Evolutionary conservation across 352 stramenopile genomes (phyloP).

Genomic region (Phytopythium ostracodes): DNA sequence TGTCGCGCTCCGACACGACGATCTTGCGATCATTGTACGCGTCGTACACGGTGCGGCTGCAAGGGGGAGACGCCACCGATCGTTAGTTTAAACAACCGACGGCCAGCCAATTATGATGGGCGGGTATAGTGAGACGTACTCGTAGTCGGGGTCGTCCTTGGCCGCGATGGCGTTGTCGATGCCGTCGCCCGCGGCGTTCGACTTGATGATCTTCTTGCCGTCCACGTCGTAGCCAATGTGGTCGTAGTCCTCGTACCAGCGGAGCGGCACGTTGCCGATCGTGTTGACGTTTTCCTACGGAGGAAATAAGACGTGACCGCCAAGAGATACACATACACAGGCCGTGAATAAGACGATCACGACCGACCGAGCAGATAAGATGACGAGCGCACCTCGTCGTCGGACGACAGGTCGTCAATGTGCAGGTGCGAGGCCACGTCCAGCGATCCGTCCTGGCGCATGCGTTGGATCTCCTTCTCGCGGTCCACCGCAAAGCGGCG

Average conservation of each 20-base stretch:
- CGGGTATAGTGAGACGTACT: conserved; percentile 65
- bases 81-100: no score
- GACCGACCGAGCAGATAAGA: background rate
- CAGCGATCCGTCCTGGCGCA: conserved; percentile 83
- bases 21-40: conserved; percentile 98
- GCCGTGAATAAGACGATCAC: background rate
- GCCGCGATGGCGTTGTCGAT: conserved; percentile 88
- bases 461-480: conserved; percentile 75
- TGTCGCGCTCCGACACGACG: conserved; percentile 93
- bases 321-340: background rate
- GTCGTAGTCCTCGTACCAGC: conserved; percentile 99
- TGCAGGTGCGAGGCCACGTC: conserved; percentile 89
- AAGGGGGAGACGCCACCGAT: conserved; percentile 3
- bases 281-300: conserved; percentile 92
- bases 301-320: no score
- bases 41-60: conserved; percentile 96
- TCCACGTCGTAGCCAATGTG: conserved; percentile 99
- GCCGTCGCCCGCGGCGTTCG: conserved; percentile 77
- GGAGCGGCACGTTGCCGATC: conserved; percentile 97
- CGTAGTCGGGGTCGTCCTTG: conserved; percentile 92
- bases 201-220: conserved; percentile 95
- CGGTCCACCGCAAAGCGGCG: conserved; percentile 65
- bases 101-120: no score
- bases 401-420: conserved; percentile 98
- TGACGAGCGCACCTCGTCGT: conserved; percentile 82